Conservation (phyloP, 2,329 filamentous ascomycete species). For the Alternaria ventricosa region DNA sequence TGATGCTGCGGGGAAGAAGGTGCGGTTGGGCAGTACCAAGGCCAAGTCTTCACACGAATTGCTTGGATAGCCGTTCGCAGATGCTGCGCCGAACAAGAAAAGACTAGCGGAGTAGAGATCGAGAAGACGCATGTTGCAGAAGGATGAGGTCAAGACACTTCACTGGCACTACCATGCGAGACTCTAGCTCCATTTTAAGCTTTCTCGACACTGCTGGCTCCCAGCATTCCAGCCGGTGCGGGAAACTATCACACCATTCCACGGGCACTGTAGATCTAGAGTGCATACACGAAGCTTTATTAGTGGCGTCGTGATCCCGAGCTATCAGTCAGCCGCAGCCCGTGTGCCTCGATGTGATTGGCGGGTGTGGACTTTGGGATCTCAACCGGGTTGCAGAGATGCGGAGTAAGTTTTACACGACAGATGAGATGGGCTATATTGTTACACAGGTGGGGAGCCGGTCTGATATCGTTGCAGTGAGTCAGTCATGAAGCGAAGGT, state of each 20-base stretch:
- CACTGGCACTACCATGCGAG: not conserved
- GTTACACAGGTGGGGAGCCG: constrained; percentile 11
- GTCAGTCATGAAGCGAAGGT: not conserved
- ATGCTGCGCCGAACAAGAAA: not conserved
- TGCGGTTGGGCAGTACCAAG: constrained; percentile 17
- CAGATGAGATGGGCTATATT: not conserved
- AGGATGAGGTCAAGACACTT: not conserved
- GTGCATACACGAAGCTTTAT: constrained; percentile 8
- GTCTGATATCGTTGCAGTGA: not conserved
- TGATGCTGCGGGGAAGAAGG: constrained; percentile 23
- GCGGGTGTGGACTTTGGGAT: not conserved
- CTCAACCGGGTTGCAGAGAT: constrained; percentile 1
- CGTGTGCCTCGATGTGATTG: constrained; percentile 1
- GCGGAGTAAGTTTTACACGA: constrained; percentile 3
- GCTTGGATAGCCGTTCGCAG: not conserved
- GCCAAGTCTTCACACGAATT: constrained; percentile 20
- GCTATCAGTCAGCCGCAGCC: constrained; percentile 10
- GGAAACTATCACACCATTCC: not conserved
- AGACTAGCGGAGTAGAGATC: not conserved
- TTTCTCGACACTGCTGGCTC: not conserved
- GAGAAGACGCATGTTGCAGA: not conserved
- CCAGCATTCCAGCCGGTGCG: not conserved
- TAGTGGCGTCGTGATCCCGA: constrained; percentile 1
- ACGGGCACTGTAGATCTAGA: not conserved
- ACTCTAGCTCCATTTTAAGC: not conserved